Evolutionary conservation across 2,329 filamentous ascomycete species (phyloP), one percentile per base, ranked within the genome.

Genomic region (Hymenoscyphus scutula): DNA sequence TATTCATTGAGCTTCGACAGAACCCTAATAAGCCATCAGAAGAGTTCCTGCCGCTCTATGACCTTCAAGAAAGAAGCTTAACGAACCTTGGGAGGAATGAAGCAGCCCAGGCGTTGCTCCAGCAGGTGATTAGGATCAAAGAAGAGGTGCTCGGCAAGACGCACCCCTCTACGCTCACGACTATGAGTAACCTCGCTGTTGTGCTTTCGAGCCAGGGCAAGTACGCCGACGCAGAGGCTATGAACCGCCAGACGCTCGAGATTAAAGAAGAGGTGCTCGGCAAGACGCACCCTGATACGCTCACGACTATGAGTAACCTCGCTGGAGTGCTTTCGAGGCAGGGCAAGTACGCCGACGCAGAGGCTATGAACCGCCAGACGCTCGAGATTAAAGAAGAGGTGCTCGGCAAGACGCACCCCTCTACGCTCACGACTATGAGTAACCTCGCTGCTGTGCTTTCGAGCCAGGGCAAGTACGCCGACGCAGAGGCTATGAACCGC

Each of bases 251-350:
- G 59, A 57, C 60, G 56, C 57, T 66, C 17, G 25, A 34, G 41
- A 19, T 64, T 11, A 57, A 25, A 25, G 32, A 68, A 55, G 62
- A 56, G 45, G 64, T 65, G 34, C 60, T 68, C 13, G 67, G 65
- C 17, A 37, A n/a, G 27, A 56, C 56, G 51, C 60, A 69, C 59
- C 58, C 61, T 3, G 30, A 58, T 13, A 68, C 62, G 37, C 63
- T 66, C 6, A 54, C 15, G 32, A 58, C 3, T 27, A 45, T 58
- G 56, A 32, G 34, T 15, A 58, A 58, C 56, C 56, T 58, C 23
- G 56, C 56, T 8, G 1, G 3, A n/a, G 56, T 25, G 17, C 56
- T 58, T 5, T 5, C 3, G 2, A 45, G 15, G 5, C 56, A 58
- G 56, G 56, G 56, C 17, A 58, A 58, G 56, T 58, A 58, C 56